phyloP scores from a whole-genome alignment of 2,329 filamentous ascomycete genomes.

The Hypoxylon sp. region DNA sequence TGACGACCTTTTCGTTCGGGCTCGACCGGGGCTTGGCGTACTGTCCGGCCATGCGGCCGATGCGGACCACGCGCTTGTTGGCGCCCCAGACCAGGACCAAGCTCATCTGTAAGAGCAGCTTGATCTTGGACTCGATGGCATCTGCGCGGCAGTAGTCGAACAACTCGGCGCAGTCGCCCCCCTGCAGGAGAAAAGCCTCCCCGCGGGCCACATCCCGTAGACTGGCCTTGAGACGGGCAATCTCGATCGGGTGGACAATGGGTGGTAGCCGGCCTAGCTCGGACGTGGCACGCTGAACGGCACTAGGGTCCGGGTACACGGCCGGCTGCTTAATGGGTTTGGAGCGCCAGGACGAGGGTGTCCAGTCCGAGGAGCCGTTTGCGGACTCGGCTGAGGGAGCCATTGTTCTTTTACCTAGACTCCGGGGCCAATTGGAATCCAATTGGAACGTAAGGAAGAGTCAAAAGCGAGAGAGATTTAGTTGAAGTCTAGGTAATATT shows the following conservation, averaged over 20 bases:
- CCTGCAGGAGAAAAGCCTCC: constrained; percentile 93
- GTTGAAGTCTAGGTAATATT: no score
- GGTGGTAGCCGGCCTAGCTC: constrained; percentile 80
- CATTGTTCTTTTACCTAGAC: background rate
- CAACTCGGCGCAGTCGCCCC: constrained; percentile 95
- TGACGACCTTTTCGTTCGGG: constrained; percentile 79
- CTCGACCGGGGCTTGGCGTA: constrained; percentile 96
- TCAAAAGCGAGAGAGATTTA: constrained; percentile 1
- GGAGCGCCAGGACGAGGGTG: constrained; percentile 76
- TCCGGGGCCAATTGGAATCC: background rate
- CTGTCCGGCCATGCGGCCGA: constrained; percentile 96
- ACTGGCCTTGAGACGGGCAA: constrained; percentile 80
- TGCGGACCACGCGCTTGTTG: constrained; percentile 86
- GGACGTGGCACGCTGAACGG: constrained; percentile 69
- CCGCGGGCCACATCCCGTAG: constrained; percentile 89
- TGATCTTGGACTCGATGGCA: constrained; percentile 95
- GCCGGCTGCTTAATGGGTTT: constrained; percentile 85
- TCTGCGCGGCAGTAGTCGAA: constrained; percentile 95
- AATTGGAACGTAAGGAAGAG: no score
- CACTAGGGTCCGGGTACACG: constrained; percentile 72
- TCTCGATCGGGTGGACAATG: constrained; percentile 83
- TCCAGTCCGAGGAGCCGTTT: constrained; percentile 58
- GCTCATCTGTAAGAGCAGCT: constrained; percentile 96
- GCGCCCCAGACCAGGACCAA: constrained; percentile 92
- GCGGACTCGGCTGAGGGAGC: constrained; percentile 11